These are phyloP conservation scores for Lathyrus tuberosus DNA, from an alignment of 306 rosid genomes.

Conservation along the genomic window DNA sequence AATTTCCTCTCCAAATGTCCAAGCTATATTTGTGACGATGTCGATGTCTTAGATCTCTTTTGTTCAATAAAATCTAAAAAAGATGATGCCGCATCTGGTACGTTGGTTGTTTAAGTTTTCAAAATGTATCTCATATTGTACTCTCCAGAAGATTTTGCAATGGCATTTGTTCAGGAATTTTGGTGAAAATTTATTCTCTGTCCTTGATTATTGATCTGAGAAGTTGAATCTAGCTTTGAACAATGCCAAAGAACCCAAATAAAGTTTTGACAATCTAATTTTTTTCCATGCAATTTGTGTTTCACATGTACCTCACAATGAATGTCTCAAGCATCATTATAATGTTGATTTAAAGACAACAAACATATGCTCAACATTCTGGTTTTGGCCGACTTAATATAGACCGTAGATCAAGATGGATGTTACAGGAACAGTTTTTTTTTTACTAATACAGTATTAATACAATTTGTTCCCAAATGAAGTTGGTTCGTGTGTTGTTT, in stretches of 20 bases:
- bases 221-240: conserved; percentile 43
- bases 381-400: no score
- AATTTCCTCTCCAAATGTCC: conserved; percentile 84
- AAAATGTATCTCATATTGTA: conserved; percentile 36
- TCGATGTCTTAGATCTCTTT: conserved; percentile 74
- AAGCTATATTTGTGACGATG: conserved; percentile 61
- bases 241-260: conserved; percentile 35
- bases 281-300: conserved; percentile 21
- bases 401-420: no score
- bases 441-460: no score
- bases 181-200: conserved; percentile 42
- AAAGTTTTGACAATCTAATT: conserved; percentile 20
- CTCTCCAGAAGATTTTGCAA: conserved; percentile 43
- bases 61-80: conserved; percentile 53
- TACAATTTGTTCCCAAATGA: not conserved
- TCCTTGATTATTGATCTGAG: conserved; percentile 37
- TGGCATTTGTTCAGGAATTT: conserved; percentile 41
- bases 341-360: conserved; percentile 12
- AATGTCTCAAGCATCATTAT: conserved; percentile 7
- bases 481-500: no score
- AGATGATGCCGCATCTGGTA: conserved; percentile 47
- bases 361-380: conserved; percentile 19
- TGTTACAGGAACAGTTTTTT: no score
- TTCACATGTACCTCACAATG: conserved; percentile 1
- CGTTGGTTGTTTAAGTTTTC: conserved; percentile 54